phyloP scores from a whole-genome alignment of 305 asterid species.

The Caryopteris hybrid region DNA sequence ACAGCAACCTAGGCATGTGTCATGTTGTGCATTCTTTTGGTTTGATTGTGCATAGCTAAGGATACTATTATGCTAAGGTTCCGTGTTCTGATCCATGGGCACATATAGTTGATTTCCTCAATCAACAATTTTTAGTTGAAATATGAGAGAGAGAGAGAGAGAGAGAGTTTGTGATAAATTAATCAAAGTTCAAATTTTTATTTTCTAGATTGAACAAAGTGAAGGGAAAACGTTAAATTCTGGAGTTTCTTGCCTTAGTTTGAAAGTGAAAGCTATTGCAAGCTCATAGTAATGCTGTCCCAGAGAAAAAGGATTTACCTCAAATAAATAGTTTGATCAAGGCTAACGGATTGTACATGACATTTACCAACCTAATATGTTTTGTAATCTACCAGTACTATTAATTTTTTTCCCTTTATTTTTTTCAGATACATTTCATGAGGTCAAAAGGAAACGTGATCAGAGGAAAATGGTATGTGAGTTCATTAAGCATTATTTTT shows the following conservation, averaged over 20 bases:
- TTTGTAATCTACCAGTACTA: background rate
- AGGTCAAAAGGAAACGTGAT: conserved; percentile 56
- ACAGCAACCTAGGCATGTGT: too few species aligned
- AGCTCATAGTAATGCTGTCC: background rate
- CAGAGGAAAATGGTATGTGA: conserved; percentile 46
- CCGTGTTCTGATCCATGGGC: too few species aligned
- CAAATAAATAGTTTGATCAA: too few species aligned
- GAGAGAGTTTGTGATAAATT: too few species aligned
- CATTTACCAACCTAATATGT: background rate
- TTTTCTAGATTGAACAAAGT: background rate
- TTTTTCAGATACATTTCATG: conserved; percentile 63
- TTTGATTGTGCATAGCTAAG: background rate
- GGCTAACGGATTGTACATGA: background rate
- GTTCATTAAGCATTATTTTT: background rate
- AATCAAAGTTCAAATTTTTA: background rate
- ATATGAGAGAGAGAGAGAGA: background rate
- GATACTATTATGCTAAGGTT: too few species aligned
- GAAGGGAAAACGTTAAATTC: background rate
- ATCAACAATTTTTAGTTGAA: background rate
- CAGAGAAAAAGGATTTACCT: too few species aligned
- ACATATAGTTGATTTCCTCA: background rate
- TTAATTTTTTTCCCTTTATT: background rate
- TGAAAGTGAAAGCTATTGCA: background rate
- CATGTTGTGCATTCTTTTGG: too few species aligned
- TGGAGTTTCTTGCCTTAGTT: background rate